Base-by-base conservation (phyloP, 2,329 filamentous ascomycete genomes). In the Lecanoromycetidae sp. region DNA sequence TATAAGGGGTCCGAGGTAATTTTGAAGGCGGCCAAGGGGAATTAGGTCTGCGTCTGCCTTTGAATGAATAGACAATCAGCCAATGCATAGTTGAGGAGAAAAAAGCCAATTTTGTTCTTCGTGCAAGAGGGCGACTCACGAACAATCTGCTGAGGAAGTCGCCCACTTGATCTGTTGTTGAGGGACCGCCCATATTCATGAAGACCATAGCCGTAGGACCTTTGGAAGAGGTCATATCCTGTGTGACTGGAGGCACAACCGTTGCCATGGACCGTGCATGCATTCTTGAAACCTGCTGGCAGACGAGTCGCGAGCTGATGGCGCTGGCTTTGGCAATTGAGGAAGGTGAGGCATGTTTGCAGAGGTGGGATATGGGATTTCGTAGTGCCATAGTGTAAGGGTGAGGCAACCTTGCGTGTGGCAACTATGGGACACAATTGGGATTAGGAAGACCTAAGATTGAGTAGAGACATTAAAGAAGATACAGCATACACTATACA, bases 171-270 rank as follows among this genome's bases (percentile, higher is more conserved):
- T 81, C 77, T 4, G 82, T 84, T 3, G 84, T 94, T 1, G 86
- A 84, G 3, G 91, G 91, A 0, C 91, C 91, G 51, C 91, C 91
- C 91, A 98, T 98, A 67, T 98, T 98, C 69, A 98, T 78, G 61
- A 98, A 95, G 12, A 98, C 91, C 79, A 98, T 96, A 35, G 91
- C 91, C 4, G 91, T 98, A 6, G 88, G 87, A 0, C 90, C 90
- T 60, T 85, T 76, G 2, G 75, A 72, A 40, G 74, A 77, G 1
- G 76, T 76, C 5, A 76, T 72, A 73, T 87, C 75, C 63, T 93
- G 86, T 0, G 84, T 88, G 19, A 91, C 86, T 6, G 86, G 84
- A 9, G 84, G 83, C 4, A 77, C 79, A 15, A 74, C 70, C 12
- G 79, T 82, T 25, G 81, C 82, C 56, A 70, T 66, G 60, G 58